Percentiles rank a stretch among this genome's conserved stretches.
Conservation (phyloP, 192 early-diverging fungal species). For the Chytriomyces sp. region DNA sequence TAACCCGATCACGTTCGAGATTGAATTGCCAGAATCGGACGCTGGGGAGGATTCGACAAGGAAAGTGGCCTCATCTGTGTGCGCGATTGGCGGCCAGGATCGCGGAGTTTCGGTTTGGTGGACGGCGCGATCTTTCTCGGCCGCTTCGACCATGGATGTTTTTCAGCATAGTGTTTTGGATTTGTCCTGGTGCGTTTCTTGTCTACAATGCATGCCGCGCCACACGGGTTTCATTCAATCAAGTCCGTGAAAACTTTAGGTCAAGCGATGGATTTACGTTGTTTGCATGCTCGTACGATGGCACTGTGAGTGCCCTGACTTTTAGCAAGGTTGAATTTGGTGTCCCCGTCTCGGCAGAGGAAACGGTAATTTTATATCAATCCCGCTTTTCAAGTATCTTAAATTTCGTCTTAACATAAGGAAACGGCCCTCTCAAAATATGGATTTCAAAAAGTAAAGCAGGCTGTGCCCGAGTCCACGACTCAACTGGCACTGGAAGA, state of each 20-base stretch:
- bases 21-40: slow-evolving; percentile 31
- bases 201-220: background rate
- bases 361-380: slow-evolving; percentile 59
- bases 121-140: slow-evolving; percentile 70
- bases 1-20: slow-evolving; percentile 78
- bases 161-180: slow-evolving; percentile 88
- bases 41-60: slow-evolving; percentile 24
- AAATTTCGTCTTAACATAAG: background rate
- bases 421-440: slow-evolving; percentile 40
- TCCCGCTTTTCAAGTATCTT: slow-evolving; percentile 6
- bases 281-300: slow-evolving; percentile 90
- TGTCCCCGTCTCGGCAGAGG: slow-evolving; percentile 58
- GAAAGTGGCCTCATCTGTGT: slow-evolving; percentile 59
- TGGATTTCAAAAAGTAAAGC: slow-evolving; percentile 39
- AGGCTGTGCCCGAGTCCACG: slow-evolving; percentile 37
- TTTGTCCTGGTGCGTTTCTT: slow-evolving; percentile 71
- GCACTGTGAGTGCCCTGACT: slow-evolving; percentile 74
- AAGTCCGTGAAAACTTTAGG: slow-evolving; percentile 47
- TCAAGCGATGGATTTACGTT: slow-evolving; percentile 72
- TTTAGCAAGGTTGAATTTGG: slow-evolving; percentile 75
- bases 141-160: slow-evolving; percentile 69
- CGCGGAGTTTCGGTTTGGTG: slow-evolving; percentile 85
- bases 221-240: background rate
- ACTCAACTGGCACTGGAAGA: slow-evolving; percentile 45
- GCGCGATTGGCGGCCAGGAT: slow-evolving; percentile 91